Conservation (phyloP, 371 early-diverging fungal species). For the Mucor circinelloides region DNA sequence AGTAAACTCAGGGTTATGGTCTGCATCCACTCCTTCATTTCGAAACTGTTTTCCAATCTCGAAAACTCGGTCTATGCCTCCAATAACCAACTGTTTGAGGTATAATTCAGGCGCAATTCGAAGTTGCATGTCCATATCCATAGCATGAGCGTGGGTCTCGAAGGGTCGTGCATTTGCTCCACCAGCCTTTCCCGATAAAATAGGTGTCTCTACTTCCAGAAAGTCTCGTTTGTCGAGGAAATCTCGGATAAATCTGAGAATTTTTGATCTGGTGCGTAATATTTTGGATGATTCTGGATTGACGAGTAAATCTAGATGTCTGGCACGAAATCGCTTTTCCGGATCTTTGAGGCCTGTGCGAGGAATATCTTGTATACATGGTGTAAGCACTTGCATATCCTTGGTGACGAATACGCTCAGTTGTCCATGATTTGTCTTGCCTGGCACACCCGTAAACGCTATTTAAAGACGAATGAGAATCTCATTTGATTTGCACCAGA, state of each 20-base stretch:
- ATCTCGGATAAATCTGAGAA: slow-evolving; percentile 75
- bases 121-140: slow-evolving; percentile 81
- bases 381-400: slow-evolving; percentile 74
- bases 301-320: slow-evolving; percentile 90
- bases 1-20: slow-evolving; percentile 99
- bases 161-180: slow-evolving; percentile 98
- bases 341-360: slow-evolving; percentile 69
- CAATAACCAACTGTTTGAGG: slow-evolving; percentile 94
- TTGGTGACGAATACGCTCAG: slow-evolving; percentile 72
- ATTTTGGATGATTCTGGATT: slow-evolving; percentile 67
- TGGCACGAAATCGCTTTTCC: slow-evolving; percentile 83
- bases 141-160: slow-evolving; percentile 80
- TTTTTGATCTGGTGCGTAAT: slow-evolving; percentile 61
- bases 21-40: slow-evolving; percentile 97
- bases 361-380: slow-evolving; percentile 90
- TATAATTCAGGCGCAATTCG: slow-evolving; percentile 96
- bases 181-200: slow-evolving; percentile 86
- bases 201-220: slow-evolving; percentile 97
- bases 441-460: slow-evolving; percentile 77
- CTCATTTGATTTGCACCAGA: not conserved
- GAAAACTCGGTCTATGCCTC: slow-evolving; percentile 94
- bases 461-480: not conserved
- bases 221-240: slow-evolving; percentile 84
- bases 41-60: slow-evolving; percentile 98
- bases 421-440: slow-evolving; percentile 85